These are phyloP conservation scores for Pyronema omphalodes DNA, from an alignment of 495 filamentous ascomycete species.

Conservation along the genomic window DNA sequence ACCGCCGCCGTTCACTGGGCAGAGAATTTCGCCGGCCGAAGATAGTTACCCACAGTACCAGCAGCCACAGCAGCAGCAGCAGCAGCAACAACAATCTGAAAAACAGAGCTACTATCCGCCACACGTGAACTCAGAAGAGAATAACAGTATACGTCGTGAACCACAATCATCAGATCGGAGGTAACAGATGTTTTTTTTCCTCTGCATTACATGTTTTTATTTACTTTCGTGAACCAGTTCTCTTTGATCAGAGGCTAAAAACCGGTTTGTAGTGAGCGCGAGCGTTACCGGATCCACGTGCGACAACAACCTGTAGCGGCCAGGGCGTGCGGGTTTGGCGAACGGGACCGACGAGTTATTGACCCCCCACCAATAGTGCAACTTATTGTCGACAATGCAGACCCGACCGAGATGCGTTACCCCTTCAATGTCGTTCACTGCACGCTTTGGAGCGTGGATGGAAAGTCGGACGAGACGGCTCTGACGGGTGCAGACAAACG, in stretches of 20 bases:
- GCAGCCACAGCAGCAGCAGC: slow-evolving; percentile 9
- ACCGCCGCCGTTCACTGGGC: slow-evolving; percentile 20
- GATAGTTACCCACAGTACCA: slow-evolving; percentile 10
- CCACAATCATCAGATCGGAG: slow-evolving; percentile 11
- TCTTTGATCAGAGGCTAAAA: slow-evolving; percentile 5
- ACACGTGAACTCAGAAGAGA: slow-evolving; percentile 10
- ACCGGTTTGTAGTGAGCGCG: slow-evolving; percentile 12
- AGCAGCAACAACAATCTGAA: slow-evolving; percentile 4
- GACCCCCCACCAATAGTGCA: slow-evolving; percentile 93
- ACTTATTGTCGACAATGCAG: slow-evolving; percentile 52
- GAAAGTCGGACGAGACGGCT: slow-evolving; percentile 39
- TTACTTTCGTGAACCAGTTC: neutral
- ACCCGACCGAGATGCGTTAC: slow-evolving; percentile 43
- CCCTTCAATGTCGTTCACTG: slow-evolving; percentile 75
- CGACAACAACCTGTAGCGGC: slow-evolving; percentile 84
- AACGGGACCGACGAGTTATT: slow-evolving; percentile 79
- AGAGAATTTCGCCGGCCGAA: slow-evolving; percentile 5
- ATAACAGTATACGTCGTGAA: slow-evolving; percentile 9
- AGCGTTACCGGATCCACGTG: slow-evolving; percentile 43
- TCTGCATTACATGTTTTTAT: neutral
- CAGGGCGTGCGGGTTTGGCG: slow-evolving; percentile 83
- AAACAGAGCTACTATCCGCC: neutral
- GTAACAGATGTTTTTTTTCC: slow-evolving; percentile 7
- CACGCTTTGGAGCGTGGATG: slow-evolving; percentile 46
- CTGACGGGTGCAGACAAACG: slow-evolving; percentile 31